Conservation (phyloP, 192 early-diverging fungal species). For the Linnemannia hyalina region DNA sequence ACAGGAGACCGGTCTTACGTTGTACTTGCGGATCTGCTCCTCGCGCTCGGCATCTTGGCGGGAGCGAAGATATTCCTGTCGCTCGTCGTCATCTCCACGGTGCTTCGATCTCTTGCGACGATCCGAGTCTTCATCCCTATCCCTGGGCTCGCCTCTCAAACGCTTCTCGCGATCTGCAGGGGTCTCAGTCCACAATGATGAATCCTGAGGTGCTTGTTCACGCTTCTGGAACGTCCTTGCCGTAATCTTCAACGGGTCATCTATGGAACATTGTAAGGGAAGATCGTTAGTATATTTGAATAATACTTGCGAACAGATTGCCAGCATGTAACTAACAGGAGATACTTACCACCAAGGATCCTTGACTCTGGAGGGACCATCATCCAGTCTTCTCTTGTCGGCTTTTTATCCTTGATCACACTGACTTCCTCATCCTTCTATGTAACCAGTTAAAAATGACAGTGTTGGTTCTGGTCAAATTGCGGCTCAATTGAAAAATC, state of each 20-base stretch:
- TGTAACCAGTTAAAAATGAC: background rate
- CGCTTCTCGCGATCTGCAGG: constrained; percentile 63
- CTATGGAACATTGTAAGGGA: background rate
- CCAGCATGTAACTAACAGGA: background rate
- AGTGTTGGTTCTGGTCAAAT: background rate
- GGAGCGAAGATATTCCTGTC: background rate
- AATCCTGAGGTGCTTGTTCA: constrained; percentile 57
- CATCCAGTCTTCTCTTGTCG: constrained; percentile 72
- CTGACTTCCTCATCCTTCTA: constrained; percentile 12
- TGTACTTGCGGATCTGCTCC: constrained; percentile 47
- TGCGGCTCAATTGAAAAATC: background rate
- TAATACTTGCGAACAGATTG: too few species aligned
- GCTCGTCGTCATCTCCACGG: constrained; percentile 35
- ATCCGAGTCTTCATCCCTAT: constrained; percentile 15
- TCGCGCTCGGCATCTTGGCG: constrained; percentile 38
- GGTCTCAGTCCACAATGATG: constrained; percentile 70
- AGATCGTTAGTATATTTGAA: background rate
- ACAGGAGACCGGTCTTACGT: constrained; percentile 4
- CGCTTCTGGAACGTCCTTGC: constrained; percentile 63
- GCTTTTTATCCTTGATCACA: constrained; percentile 24
- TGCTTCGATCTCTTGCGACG: constrained; percentile 31
- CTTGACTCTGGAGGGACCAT: constrained; percentile 68
- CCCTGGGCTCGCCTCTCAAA: constrained; percentile 45
- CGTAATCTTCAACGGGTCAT: constrained; percentile 51
- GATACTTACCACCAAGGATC: constrained; percentile 38